Conservation (phyloP, 371 early-diverging fungal species). For the Sporodiniella umbellata region DNA sequence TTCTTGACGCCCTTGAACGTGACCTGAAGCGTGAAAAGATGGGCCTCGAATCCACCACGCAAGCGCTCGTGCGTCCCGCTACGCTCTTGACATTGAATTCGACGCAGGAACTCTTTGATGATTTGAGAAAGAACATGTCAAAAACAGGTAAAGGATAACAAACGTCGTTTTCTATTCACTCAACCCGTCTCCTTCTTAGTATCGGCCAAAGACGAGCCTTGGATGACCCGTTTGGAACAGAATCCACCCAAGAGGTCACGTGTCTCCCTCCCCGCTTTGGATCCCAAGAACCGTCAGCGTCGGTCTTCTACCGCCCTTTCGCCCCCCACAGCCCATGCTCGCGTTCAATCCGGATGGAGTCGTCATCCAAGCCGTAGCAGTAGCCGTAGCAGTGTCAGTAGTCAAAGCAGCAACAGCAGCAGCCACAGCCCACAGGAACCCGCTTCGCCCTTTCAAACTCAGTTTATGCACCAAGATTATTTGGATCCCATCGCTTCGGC, state of each 20-base stretch:
- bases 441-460: neutral
- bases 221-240: conserved; percentile 16
- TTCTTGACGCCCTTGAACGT: conserved; percentile 98
- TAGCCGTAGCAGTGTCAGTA: neutral
- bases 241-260: conserved; percentile 33
- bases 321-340: conserved; percentile 12
- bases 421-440: neutral
- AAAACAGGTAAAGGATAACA: too few relatives aligned
- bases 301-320: too few relatives aligned
- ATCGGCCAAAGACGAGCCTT: conserved; percentile 5
- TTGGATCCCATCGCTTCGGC: conserved; percentile 25
- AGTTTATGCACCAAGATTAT: conserved; percentile 7
- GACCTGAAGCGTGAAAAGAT: conserved; percentile 95
- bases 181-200: too few relatives aligned
- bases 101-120: conserved; percentile 62
- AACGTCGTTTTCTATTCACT: too few relatives aligned
- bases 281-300: too few relatives aligned
- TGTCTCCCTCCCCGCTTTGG: conserved; percentile 37
- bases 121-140: conserved; percentile 45
- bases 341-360: conserved; percentile 2
- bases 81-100: conserved; percentile 59
- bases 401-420: neutral
- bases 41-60: conserved; percentile 79
- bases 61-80: conserved; percentile 61
- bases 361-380: neutral